Conservation (phyloP, 116 monocot species). For the Trichopus zeylanicus region DNA sequence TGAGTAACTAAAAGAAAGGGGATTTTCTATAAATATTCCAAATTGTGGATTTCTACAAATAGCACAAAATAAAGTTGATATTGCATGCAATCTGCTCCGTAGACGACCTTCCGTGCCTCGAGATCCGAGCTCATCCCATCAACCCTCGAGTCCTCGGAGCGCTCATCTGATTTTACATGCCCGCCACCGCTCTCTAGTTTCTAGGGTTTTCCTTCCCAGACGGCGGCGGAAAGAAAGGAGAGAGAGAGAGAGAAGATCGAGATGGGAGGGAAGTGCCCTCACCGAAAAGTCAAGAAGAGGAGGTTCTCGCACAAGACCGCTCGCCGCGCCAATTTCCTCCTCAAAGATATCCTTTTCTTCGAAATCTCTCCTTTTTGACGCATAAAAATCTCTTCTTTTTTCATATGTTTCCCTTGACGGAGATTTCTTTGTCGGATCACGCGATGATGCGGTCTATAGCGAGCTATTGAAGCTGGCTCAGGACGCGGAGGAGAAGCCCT, state of each 20-base stretch:
- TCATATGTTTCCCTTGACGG: neutral
- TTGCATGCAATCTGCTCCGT: no score
- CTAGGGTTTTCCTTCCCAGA: neutral
- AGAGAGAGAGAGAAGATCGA: neutral
- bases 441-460: constrained; percentile 68
- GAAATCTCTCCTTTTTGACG: neutral
- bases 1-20: no score
- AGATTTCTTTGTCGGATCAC: constrained; percentile 6
- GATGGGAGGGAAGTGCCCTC: constrained; percentile 93
- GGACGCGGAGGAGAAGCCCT: constrained; percentile 10
- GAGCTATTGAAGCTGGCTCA: constrained; percentile 64
- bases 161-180: no score
- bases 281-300: constrained; percentile 90
- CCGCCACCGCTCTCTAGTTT: no score
- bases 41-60: no score
- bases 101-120: no score
- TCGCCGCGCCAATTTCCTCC: constrained; percentile 71
- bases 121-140: no score
- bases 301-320: constrained; percentile 70
- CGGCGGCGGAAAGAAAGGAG: neutral
- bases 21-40: no score
- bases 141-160: no score
- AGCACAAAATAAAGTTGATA: no score
- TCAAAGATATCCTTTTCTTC: constrained; percentile 82
- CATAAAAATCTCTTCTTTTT: neutral